phyloP scores from a whole-genome alignment of 1,284 basidiomycete species.

The Cerioporus squamosus region DNA sequence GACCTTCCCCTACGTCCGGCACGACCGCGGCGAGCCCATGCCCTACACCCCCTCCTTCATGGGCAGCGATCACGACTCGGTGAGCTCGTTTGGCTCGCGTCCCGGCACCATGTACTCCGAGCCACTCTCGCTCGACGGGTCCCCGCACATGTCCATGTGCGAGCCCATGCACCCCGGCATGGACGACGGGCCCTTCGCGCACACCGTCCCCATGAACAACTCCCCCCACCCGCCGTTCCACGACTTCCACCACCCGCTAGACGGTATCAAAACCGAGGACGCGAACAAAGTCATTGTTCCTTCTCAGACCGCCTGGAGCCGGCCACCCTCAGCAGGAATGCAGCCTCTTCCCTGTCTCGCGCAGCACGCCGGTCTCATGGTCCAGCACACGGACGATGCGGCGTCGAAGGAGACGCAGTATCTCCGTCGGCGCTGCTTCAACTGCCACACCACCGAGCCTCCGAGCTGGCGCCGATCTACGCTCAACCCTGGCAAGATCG shows the following conservation, averaged over 20 bases:
- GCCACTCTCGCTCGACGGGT: constrained; percentile 43
- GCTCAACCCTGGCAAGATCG: constrained; percentile 86
- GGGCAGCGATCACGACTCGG: constrained; percentile 38
- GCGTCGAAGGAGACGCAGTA: constrained; percentile 87
- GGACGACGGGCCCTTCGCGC: constrained; percentile 36
- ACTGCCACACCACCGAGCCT: constrained; percentile 87
- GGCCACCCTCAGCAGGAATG: constrained; percentile 39
- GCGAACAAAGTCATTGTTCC: constrained; percentile 59
- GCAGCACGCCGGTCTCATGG: constrained; percentile 61
- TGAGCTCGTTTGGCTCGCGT: constrained; percentile 40
- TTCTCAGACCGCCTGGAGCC: constrained; percentile 53
- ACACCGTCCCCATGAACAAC: constrained; percentile 40
- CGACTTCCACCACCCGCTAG: constrained; percentile 48
- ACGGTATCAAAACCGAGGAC: constrained; percentile 68
- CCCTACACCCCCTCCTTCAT: constrained; percentile 39
- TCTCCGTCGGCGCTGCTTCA: constrained; percentile 82
- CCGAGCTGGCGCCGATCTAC: constrained; percentile 85
- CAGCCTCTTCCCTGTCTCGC: constrained; percentile 51
- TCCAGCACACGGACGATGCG: constrained; percentile 86
- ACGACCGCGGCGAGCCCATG: constrained; percentile 56
- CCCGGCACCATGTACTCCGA: constrained; percentile 45
- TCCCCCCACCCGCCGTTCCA: constrained; percentile 52
- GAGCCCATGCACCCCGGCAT: constrained; percentile 39
- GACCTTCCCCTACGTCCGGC: constrained; percentile 74
- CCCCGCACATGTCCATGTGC: constrained; percentile 46